These are phyloP conservation scores for Rhamnella rubrinervis DNA, from an alignment of 331 rosid species.

Conservation along the genomic window DNA sequence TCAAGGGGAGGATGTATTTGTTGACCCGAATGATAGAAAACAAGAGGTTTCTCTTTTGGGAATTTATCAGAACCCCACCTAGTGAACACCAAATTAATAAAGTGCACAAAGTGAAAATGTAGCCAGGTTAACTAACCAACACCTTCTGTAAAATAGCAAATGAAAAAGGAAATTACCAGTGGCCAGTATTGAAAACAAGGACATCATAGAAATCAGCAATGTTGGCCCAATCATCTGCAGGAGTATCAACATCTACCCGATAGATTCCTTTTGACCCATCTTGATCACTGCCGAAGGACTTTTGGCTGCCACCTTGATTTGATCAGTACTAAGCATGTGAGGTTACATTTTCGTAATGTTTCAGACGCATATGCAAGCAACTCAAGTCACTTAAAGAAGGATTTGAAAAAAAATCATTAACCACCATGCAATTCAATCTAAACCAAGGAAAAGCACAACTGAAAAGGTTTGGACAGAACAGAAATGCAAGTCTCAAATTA, in stretches of 20 bases:
- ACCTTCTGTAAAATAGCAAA: conserved; percentile 20
- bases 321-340: conserved; percentile 52
- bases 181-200: conserved; percentile 88
- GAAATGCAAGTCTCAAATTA: neutral
- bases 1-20: conserved; percentile 67
- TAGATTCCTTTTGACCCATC: conserved; percentile 58
- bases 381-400: neutral
- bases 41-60: conserved; percentile 77
- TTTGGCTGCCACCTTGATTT: conserved; percentile 81
- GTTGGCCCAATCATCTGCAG: conserved; percentile 82
- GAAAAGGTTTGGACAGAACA: neutral
- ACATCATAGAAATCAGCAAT: conserved; percentile 78
- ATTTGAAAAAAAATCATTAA: conserved; percentile 10
- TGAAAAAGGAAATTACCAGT: conserved; percentile 57
- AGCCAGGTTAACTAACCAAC: neutral
- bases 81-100: conserved; percentile 24
- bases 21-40: conserved; percentile 62
- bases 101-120: neutral
- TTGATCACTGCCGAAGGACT: conserved; percentile 34
- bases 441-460: neutral
- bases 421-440: neutral
- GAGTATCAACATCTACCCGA: conserved; percentile 85
- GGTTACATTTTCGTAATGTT: conserved; percentile 35
- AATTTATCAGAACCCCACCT: conserved; percentile 92
- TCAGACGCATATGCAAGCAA: conserved; percentile 15